Base-by-base conservation (phyloP, 208 protist species). In the Leishmania guyanensis region DNA sequence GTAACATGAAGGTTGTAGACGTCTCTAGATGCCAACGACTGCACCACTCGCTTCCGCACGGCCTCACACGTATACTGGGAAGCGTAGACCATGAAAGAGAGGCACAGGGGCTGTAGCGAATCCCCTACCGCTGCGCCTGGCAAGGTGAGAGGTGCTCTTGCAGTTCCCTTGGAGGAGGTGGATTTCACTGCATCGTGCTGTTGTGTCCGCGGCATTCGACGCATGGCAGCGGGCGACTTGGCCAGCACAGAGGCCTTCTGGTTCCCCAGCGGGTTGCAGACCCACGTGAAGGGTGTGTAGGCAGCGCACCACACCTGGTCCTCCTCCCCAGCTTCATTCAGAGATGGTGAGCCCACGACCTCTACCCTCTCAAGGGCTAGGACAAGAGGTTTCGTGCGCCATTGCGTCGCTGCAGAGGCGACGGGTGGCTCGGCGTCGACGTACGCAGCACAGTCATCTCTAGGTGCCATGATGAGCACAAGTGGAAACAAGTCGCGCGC, bases 281-380 rank as follows among this genome's bases (percentile, higher is more conserved):
- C 16, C 86, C 86, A 89, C 33, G 79, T 80, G 72, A 89, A 89
- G 0, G 80, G 62, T 3, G 86, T 80, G 64, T 89, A 89, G 14
- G 65, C 71, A 14, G 79, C 85, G n/a, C 56, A 70, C 85, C 85
- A 89, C 20, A 62, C 26, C 39, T 68, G 29, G 8, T n/a, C 12
- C 0, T 76, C 43, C 16, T 56, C 53, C n/a, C 50, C 80, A 12
- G 16, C 53, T 78, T 69, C n/a, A 20, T 64, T 33, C 8, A 3
- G 29, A 26, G 29, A 36, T 17, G 29, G 48, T 26, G 6, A 43
- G 22, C 6, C 10, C 50, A 76, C 72, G 2, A 33, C 6, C 16
- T 39, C 50, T 5, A 85, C 64, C 3, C 72, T 79, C 43, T 85
- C 82, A 14, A 85, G 77, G 0, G 82, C 77, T 0, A 85, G 46